These are phyloP conservation scores for Colletotrichum sp. DNA, from an alignment of 2,329 filamentous ascomycete genomes.

Conservation along the genomic window DNA sequence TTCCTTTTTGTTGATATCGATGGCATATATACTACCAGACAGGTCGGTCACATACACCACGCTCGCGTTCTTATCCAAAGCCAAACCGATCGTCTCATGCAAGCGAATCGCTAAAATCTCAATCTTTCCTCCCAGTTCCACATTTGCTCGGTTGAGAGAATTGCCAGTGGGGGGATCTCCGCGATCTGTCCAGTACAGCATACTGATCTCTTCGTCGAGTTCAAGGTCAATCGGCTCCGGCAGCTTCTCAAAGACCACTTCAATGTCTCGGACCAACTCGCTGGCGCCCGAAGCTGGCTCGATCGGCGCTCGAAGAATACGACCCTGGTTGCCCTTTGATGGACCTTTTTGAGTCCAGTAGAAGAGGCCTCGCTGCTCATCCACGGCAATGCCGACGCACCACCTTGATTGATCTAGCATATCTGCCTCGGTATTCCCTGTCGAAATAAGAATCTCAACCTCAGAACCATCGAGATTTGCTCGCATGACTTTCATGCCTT, in stretches of 20 bases:
- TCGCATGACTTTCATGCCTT: constrained; percentile 9
- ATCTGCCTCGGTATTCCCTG: neutral
- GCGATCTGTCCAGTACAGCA: constrained; percentile 4
- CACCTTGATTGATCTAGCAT: neutral
- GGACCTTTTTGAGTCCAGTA: constrained; percentile 7
- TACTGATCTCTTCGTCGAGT: neutral
- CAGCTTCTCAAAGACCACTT: neutral
- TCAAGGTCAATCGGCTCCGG: constrained; percentile 6
- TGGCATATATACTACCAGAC: neutral
- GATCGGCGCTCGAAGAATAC: neutral
- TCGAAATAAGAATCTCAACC: neutral
- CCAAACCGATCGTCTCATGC: neutral
- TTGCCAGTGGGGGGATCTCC: constrained; percentile 5
- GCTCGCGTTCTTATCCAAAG: neutral
- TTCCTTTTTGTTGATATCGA: neutral
- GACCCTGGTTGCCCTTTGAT: neutral
- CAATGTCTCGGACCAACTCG: neutral
- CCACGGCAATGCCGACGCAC: constrained; percentile 2
- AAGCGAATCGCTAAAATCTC: neutral
- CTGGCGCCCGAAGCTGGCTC: neutral
- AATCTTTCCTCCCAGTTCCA: neutral
- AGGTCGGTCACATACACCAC: neutral
- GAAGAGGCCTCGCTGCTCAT: neutral
- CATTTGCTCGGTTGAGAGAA: neutral
- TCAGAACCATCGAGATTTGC: neutral